Conservation (phyloP, 2,329 filamentous ascomycete species). For the Huntiella abstrusa region DNA sequence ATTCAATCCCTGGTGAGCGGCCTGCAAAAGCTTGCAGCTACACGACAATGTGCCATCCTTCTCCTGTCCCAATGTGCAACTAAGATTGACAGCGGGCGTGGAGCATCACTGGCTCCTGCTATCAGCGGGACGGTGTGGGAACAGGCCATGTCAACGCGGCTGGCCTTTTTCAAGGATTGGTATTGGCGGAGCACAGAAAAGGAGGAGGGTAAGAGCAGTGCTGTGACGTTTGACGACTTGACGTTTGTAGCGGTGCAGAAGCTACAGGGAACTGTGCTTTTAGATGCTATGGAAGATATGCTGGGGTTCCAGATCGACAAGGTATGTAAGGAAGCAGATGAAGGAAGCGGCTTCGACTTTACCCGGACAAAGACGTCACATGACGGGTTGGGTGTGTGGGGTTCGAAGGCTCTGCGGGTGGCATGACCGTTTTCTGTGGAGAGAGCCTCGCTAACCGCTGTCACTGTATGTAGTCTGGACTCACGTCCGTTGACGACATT, state of each 20-base stretch:
- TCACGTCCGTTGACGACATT: constrained; percentile 13
- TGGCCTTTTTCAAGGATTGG: constrained; percentile 69
- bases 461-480: constrained; percentile 1
- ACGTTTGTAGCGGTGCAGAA: constrained; percentile 37
- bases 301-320: constrained; percentile 30
- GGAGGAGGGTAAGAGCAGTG: neutral
- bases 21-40: constrained; percentile 56
- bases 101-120: constrained; percentile 54
- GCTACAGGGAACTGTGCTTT: constrained; percentile 31
- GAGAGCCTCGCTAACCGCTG: neutral
- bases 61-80: constrained; percentile 66
- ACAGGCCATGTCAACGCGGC: constrained; percentile 48
- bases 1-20: constrained; percentile 48
- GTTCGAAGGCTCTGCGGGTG: too few species aligned
- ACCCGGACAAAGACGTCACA: neutral
- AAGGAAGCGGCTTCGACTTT: neutral
- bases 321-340: constrained; percentile 19
- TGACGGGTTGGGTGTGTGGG: too few species aligned
- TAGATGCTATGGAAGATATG: constrained; percentile 23
- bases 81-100: constrained; percentile 48
- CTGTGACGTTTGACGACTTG: constrained; percentile 6
- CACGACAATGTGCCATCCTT: constrained; percentile 53
- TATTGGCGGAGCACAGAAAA: constrained; percentile 22
- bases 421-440: neutral
- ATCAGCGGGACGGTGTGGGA: constrained; percentile 68